phyloP scores from a whole-genome alignment of 805 yeast species.

The Teunomyces kruisii region DNA sequence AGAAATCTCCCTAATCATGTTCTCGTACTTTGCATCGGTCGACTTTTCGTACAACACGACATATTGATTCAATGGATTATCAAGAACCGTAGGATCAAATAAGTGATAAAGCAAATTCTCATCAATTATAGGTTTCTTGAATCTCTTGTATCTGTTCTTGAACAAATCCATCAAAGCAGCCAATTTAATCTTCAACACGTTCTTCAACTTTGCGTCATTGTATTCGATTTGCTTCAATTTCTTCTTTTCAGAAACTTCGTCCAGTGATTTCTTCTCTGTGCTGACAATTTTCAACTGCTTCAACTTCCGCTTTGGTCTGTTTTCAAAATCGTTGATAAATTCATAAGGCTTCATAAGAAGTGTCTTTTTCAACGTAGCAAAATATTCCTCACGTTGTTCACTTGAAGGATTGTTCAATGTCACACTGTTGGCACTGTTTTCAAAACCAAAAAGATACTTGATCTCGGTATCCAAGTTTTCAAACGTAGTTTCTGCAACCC shows the following conservation, averaged over 20 bases:
- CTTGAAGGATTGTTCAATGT: constrained; percentile 42
- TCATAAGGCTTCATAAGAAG: constrained; percentile 67
- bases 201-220: constrained; percentile 79
- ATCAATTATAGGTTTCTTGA: constrained; percentile 87
- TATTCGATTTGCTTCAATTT: constrained; percentile 53
- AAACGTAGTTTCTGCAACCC: constrained; percentile 56
- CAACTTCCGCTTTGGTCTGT: constrained; percentile 51
- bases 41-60: constrained; percentile 46
- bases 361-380: constrained; percentile 51
- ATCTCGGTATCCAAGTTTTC: constrained; percentile 47
- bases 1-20: constrained; percentile 76
- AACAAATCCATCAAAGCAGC: constrained; percentile 88
- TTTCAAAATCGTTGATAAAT: constrained; percentile 61
- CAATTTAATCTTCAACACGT: constrained; percentile 78
- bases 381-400: constrained; percentile 56
- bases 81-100: constrained; percentile 59
- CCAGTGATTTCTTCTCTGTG: constrained; percentile 20
- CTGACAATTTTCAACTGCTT: constrained; percentile 39
- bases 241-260: constrained; percentile 37
- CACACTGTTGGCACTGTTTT: constrained; percentile 46
- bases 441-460: constrained; percentile 57
- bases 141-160: constrained; percentile 82
- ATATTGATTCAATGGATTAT: constrained; percentile 35
- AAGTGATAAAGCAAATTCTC: constrained; percentile 70
- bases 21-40: constrained; percentile 47